phyloP scores from a whole-genome alignment of 2,329 filamentous ascomycete species.

The Diaporthe destruens region DNA sequence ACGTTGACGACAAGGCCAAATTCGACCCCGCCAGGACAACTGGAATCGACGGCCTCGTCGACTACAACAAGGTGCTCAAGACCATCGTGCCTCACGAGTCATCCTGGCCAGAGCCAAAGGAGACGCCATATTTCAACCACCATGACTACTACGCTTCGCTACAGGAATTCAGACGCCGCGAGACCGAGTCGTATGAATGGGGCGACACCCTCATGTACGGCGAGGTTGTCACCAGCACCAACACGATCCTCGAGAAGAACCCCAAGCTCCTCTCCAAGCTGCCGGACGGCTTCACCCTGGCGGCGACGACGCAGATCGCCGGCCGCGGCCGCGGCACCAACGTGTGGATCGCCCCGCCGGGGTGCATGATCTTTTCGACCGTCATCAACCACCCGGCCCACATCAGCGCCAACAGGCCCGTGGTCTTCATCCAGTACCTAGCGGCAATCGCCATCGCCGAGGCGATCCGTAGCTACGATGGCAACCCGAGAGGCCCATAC shows the following conservation, averaged over 20 bases:
- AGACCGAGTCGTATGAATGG: slow-evolving; percentile 73
- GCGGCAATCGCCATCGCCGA: slow-evolving; percentile 88
- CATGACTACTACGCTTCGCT: slow-evolving; percentile 81
- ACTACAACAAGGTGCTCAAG: slow-evolving; percentile 82
- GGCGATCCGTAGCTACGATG: slow-evolving; percentile 84
- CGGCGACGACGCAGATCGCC: slow-evolving; percentile 88
- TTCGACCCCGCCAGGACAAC: slow-evolving; percentile 41
- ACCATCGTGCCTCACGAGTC: slow-evolving; percentile 79
- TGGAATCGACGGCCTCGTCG: slow-evolving; percentile 71
- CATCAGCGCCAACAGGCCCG: slow-evolving; percentile 78
- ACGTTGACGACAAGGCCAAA: slow-evolving; percentile 44
- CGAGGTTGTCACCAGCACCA: slow-evolving; percentile 93
- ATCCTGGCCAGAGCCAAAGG: slow-evolving; percentile 74
- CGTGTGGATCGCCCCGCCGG: slow-evolving; percentile 93
- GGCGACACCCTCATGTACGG: slow-evolving; percentile 86
- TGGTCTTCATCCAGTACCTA: slow-evolving; percentile 95
- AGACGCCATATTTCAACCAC: slow-evolving; percentile 90
- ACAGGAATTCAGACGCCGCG: slow-evolving; percentile 71
- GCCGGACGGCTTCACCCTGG: slow-evolving; percentile 87
- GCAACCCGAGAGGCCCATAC: slow-evolving; percentile 66
- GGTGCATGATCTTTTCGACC: slow-evolving; percentile 88
- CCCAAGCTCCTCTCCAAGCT: slow-evolving; percentile 79
- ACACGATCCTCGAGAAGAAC: slow-evolving; percentile 95
- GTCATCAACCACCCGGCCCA: slow-evolving; percentile 86
- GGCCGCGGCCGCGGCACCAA: slow-evolving; percentile 91